Conservation (phyloP, 2,329 filamentous ascomycete species). For the Xylaria sp. region DNA sequence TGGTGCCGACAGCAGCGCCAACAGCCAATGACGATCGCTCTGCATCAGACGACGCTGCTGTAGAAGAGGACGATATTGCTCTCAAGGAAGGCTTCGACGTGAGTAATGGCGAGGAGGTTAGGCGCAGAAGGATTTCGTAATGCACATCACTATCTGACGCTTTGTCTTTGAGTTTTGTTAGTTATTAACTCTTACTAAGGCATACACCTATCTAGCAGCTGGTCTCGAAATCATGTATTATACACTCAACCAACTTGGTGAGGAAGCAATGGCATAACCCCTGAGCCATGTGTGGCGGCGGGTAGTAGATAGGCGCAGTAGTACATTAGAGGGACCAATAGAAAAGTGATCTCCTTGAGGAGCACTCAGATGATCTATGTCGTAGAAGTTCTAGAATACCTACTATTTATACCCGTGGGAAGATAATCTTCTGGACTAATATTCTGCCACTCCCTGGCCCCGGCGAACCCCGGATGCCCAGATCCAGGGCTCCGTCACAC, state of each 20-base stretch:
- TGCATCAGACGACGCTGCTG: slow-evolving; percentile 17
- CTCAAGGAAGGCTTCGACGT: slow-evolving; percentile 25
- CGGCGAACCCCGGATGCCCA: too few species aligned
- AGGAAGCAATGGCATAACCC: background rate
- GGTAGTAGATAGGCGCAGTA: too few species aligned
- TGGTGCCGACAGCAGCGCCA: slow-evolving; percentile 26
- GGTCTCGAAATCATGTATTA: slow-evolving; percentile 11
- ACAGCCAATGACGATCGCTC: slow-evolving; percentile 24
- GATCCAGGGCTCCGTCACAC: background rate
- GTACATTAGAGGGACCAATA: too few species aligned
- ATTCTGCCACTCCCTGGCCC: too few species aligned
- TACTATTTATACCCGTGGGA: too few species aligned
- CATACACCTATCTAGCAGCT: slow-evolving; percentile 9
- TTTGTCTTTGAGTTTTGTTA: slow-evolving; percentile 11
- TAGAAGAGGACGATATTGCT: slow-evolving; percentile 30
- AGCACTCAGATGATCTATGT: too few species aligned
- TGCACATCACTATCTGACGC: slow-evolving; percentile 10
- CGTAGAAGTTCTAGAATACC: too few species aligned
- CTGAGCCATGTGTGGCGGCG: too few species aligned
- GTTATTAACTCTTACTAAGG: slow-evolving; percentile 13
- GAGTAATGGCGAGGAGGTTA: slow-evolving; percentile 16
- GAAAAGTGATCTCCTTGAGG: too few species aligned
- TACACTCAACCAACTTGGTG: slow-evolving; percentile 11
- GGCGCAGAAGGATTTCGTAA: slow-evolving; percentile 18
- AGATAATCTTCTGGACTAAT: too few species aligned